Percentiles rank a stretch among this genome's conserved stretches.
phyloP scores from a whole-genome alignment of 1,139 yeast species.

The Hyphopichia buzzinii region DNA sequence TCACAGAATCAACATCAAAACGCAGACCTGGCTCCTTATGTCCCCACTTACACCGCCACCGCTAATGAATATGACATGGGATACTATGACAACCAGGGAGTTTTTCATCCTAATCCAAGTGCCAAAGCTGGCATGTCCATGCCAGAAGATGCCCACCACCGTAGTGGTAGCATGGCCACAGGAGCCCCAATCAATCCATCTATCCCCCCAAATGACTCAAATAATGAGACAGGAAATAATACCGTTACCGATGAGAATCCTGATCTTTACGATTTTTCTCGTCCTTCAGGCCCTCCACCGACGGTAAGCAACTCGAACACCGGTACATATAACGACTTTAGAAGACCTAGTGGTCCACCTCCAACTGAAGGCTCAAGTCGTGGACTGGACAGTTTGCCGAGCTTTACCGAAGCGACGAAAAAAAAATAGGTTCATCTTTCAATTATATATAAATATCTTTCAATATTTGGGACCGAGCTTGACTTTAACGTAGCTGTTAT shows the following conservation, averaged over 20 bases:
- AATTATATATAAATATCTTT: no score
- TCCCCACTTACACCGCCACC: slow-evolving; percentile 66
- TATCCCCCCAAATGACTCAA: background rate
- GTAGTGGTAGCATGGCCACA: slow-evolving; percentile 8
- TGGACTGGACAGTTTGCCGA: slow-evolving; percentile 6
- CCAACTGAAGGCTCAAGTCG: slow-evolving; percentile 6
- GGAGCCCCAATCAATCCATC: background rate
- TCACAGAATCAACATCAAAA: slow-evolving; percentile 61
- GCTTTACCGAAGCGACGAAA: slow-evolving; percentile 1
- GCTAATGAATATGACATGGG: slow-evolving; percentile 77
- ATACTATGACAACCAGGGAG: slow-evolving; percentile 71
- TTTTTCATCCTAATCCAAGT: slow-evolving; percentile 40
- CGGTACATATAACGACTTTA: slow-evolving; percentile 1
- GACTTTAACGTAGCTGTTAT: no score
- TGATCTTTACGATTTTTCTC: slow-evolving; percentile 1
- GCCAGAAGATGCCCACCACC: slow-evolving; percentile 20
- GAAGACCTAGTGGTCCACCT: slow-evolving; percentile 6
- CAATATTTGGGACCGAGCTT: no score
- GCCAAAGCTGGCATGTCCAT: slow-evolving; percentile 18
- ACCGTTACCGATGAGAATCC: slow-evolving; percentile 6
- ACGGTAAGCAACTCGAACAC: background rate
- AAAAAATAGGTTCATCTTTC: no score
- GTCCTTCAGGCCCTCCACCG: slow-evolving; percentile 5
- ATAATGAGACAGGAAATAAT: slow-evolving; percentile 2
- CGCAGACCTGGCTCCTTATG: slow-evolving; percentile 36